Base-by-base conservation (phyloP, 805 yeast genomes). In the Torulaspora franciscae region DNA sequence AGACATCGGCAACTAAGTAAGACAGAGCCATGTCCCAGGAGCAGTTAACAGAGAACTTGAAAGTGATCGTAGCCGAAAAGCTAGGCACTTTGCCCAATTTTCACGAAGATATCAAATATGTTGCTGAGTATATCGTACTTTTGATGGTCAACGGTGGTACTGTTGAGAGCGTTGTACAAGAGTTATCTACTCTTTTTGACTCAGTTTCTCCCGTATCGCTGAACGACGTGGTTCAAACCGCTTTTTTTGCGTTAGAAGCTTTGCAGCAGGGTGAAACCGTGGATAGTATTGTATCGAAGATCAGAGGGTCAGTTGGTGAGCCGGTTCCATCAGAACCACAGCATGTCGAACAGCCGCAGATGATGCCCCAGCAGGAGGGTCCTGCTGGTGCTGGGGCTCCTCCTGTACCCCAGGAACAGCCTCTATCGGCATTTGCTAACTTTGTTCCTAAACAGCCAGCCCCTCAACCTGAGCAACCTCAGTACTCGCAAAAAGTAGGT, bases 121-220 rank as follows among this genome's bases (percentile, higher is more conserved):
- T 82, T 33, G 85, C 93, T 10, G 93, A 85, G 62, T 85, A 77
- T 57, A 79, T 85, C 45, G 74, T 80, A n/a, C 74, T 83, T 35
- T 69, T 85, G 62, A 81, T 85, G 49, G 80, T 82, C 10, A 83
- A 82, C 52, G 80, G 82, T 54, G 79, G 82, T 56, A 67, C 79
- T 5, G 75, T 82, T 9, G 72, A 70, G 13, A 84, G 80, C 42
- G 81, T 84, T 28, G 73, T 75, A 14, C 66, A 65, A 14, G 93
- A 85, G 57, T 71, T 85, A 25, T 69, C 76, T 28, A 75, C 77
- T 35, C 67, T 84, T 40, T 79, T 83, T 49, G 83, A 82, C 43
- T 74, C 77, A 14, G 76, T 82, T 40, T 77, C 81, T 34, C 74
- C 76, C 3, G 77, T 77, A 6, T 77, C 83, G n/a, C 74, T 80